Evolutionary conservation across 768 basidiomycete species (phyloP).

Genomic region (Strobilomyces dryophilus): DNA sequence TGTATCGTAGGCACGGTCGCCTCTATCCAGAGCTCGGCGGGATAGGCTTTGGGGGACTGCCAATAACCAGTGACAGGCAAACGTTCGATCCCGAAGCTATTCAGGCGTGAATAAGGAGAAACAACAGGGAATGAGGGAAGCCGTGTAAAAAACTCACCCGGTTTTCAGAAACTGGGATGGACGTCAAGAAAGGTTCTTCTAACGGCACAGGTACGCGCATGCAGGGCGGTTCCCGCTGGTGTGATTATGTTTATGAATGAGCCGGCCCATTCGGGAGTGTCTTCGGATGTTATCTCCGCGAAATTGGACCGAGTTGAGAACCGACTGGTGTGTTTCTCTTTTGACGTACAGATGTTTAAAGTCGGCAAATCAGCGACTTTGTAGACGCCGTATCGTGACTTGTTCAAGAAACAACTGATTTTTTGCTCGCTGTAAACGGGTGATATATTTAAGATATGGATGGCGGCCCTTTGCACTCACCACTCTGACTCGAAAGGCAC

Average conservation of each 20-base stretch:
- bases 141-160: conserved; percentile 4
- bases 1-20: conserved; percentile 13
- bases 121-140: background rate
- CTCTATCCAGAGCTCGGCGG: background rate
- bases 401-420: too few relatives aligned
- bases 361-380: background rate
- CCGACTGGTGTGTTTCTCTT: conserved; percentile 4
- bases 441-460: too few relatives aligned
- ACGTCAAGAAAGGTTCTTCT: background rate
- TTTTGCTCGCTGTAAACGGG: too few relatives aligned
- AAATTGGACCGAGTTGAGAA: conserved; percentile 4
- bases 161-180: conserved; percentile 2
- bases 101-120: conserved; percentile 6
- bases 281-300: conserved; percentile 23
- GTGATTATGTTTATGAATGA: conserved; percentile 12
- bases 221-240: conserved; percentile 6
- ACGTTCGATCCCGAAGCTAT: conserved; percentile 3
- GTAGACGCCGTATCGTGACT: background rate
- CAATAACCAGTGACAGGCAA: background rate
- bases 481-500: background rate
- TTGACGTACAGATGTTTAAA: too few relatives aligned
- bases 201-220: background rate
- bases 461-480: too few relatives aligned
- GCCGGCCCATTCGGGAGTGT: background rate
- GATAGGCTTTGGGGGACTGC: background rate